Evolutionary conservation across 257 asterid genomes (phyloP), one percentile per base, ranked within the genome.

Genomic region (Gentiana dahurica): DNA sequence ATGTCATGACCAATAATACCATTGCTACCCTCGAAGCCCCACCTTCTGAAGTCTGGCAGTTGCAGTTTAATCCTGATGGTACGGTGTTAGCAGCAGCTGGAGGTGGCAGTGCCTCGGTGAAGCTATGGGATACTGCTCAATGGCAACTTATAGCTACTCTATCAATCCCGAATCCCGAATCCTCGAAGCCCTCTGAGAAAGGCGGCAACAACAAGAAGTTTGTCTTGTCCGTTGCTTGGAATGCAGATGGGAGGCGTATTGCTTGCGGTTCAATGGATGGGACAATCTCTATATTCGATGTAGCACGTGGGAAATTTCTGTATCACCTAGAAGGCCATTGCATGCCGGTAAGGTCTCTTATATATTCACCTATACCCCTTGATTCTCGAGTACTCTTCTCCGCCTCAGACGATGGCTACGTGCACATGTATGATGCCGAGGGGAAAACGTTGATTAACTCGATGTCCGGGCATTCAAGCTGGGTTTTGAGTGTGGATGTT

Each of bases 11-110:
- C 34, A 92, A 88, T 73, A 65, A 77, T 33, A 85, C 95, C 34
- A 77, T 88, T 61, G 94, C 95, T 45, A 79, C 97, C 33, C 93
- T 92, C 48, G 99, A 87, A 81, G 88, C 99, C 68, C 89, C 99
- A 9, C 94, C 99, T 0, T 88, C 99, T 49, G 95, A 92, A 81
- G 94, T 92, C 56, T 92, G 99, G 99, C 95, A 92, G 62, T 46
- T 92, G 81, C 78, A 77, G 59, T 92, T 92, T 74, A 92, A 79
- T 66, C 95, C 95, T n/a, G 77, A 74, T 89, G 98, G 97, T 51
- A 85, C 84, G 55, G 68, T 81, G n/a, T 79, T 92, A 32, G 98
- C 97, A 3, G 97, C 89, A 68, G 97, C 98, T 33, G 98, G 98
- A 71, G 98, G 98, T 36, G 86, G 98, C 49, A 88, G 98, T 60